Percentiles rank a stretch among this genome's conserved stretches.
Conservation (phyloP, 148 eudicot species). For the Diospyros kaki region DNA sequence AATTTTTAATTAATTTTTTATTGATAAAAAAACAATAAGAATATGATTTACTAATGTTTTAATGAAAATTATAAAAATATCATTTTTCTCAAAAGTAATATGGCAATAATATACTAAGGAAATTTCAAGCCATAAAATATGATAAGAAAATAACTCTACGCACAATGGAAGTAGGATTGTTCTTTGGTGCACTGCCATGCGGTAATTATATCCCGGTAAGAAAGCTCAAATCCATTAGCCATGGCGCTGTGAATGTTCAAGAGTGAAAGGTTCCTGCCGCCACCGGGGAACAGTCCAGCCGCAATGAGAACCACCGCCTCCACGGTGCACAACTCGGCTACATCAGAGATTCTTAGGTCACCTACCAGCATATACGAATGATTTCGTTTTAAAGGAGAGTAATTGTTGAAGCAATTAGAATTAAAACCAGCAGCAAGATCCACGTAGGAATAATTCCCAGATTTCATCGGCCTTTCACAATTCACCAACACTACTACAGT, state of each 20-base stretch:
- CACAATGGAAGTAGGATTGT: too few relatives aligned
- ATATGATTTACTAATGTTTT: too few relatives aligned
- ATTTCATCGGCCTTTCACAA: constrained; percentile 11
- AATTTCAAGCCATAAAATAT: too few relatives aligned
- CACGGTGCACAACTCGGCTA: not conserved
- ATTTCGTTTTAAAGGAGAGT: not conserved
- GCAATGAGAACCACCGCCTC: not conserved
- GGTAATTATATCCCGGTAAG: too few relatives aligned
- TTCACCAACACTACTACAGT: not conserved
- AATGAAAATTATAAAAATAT: too few relatives aligned
- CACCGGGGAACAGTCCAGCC: not conserved
- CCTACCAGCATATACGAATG: not conserved
- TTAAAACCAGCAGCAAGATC: not conserved
- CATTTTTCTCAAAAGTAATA: too few relatives aligned
- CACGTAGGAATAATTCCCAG: constrained; percentile 6
- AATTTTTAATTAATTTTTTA: too few relatives aligned
- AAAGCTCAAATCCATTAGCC: constrained; percentile 26
- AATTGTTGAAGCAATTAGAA: not conserved
- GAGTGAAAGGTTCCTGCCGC: not conserved
- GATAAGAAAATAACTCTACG: too few relatives aligned
- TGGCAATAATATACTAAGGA: too few relatives aligned
- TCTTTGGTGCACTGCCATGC: too few relatives aligned
- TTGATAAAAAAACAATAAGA: too few relatives aligned
- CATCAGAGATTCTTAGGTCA: not conserved
- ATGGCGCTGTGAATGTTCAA: not conserved